Percentiles rank a stretch among this genome's conserved stretches.
phyloP scores from a whole-genome alignment of 495 filamentous ascomycete genomes.

The Aspergillus saccharolyticus region DNA sequence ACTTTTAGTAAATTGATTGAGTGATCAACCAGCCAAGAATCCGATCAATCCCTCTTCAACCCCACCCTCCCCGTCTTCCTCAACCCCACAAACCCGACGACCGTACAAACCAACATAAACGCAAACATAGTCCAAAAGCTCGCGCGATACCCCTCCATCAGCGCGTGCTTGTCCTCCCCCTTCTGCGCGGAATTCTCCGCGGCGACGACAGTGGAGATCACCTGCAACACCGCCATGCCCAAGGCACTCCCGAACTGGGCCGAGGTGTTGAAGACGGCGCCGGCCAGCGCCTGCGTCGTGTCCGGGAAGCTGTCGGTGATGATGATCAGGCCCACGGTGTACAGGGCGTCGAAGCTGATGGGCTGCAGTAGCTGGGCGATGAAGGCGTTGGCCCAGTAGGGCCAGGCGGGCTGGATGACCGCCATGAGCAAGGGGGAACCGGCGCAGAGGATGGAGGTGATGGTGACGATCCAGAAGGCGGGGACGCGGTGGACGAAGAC shows the following conservation, averaged over 20 bases:
- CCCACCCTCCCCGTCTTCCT: slow-evolving; percentile 51
- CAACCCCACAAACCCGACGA: slow-evolving; percentile 44
- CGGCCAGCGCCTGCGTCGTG: slow-evolving; percentile 55
- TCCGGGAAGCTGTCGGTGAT: slow-evolving; percentile 55
- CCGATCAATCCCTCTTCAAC: slow-evolving; percentile 43
- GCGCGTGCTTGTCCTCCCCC: slow-evolving; percentile 31
- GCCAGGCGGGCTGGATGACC: slow-evolving; percentile 35
- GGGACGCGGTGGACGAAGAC: slow-evolving; percentile 46
- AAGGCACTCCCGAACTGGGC: slow-evolving; percentile 56
- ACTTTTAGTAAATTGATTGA: too few relatives aligned
- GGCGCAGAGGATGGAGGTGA: slow-evolving; percentile 37
- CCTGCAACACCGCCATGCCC: slow-evolving; percentile 51
- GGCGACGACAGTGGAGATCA: slow-evolving; percentile 51
- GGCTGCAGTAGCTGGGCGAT: slow-evolving; percentile 47
- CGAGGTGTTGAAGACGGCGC: slow-evolving; percentile 62
- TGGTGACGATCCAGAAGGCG: slow-evolving; percentile 41
- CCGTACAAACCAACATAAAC: slow-evolving; percentile 35
- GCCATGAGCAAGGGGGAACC: slow-evolving; percentile 52
- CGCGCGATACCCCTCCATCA: slow-evolving; percentile 55
- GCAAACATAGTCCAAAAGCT: slow-evolving; percentile 58
- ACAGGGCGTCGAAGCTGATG: slow-evolving; percentile 47
- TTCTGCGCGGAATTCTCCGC: slow-evolving; percentile 23
- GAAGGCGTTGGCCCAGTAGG: slow-evolving; percentile 55
- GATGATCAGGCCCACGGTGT: slow-evolving; percentile 53
- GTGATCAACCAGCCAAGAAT: too few relatives aligned